Evolutionary conservation across 352 stramenopile genomes (phyloP).

Genomic region (Stramenopiles sp.): DNA sequence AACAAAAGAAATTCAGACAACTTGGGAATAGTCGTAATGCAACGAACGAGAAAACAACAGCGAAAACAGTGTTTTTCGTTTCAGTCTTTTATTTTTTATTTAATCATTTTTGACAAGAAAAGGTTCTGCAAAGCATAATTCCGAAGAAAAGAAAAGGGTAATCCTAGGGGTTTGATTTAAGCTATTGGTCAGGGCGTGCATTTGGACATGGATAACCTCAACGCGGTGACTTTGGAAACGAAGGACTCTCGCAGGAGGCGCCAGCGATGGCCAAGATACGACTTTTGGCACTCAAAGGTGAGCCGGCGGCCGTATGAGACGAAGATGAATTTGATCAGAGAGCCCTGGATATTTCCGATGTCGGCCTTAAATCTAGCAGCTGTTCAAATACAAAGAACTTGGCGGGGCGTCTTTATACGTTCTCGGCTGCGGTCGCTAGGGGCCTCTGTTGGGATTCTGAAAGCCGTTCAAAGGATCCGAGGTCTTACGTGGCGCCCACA

Average conservation of each 20-base stretch:
- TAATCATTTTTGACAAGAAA: no score
- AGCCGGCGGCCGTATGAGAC: not conserved
- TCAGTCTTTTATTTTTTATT: no score
- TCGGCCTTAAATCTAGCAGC: conserved; percentile 47
- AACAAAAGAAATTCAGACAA: no score
- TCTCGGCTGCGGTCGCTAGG: conserved; percentile 23
- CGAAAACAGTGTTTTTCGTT: no score
- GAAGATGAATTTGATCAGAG: conserved; percentile 27
- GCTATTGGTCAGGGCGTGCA: no score
- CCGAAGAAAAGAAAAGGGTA: no score
- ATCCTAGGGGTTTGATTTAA: no score
- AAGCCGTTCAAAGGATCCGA: conserved; percentile 14
- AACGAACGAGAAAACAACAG: no score
- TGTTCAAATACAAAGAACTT: conserved; percentile 38
- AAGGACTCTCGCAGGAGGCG: not conserved
- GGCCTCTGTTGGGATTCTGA: conserved; percentile 38
- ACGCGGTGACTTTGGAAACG: no score
- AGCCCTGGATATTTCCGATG: conserved; percentile 52
- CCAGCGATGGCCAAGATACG: not conserved
- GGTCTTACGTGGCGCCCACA: not conserved
- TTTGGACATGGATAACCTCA: no score
- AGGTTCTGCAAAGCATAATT: no score
- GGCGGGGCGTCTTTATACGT: conserved; percentile 10
- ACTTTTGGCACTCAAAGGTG: not conserved
- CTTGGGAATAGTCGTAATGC: no score